Evolutionary conservation across 768 basidiomycete genomes (phyloP).

Genomic region (Pholiota molesta): DNA sequence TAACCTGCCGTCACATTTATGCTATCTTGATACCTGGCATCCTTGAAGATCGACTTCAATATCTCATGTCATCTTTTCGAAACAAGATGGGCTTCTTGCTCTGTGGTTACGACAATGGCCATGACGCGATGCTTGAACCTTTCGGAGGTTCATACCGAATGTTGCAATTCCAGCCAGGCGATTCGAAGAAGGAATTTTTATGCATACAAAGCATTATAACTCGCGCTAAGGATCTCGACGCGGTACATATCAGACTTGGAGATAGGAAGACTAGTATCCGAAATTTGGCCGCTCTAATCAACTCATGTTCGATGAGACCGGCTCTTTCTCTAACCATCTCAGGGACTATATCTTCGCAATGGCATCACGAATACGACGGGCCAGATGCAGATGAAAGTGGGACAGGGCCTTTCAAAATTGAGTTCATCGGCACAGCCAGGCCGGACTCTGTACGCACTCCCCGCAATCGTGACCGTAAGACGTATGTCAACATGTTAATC

Average conservation of each 20-base stretch:
- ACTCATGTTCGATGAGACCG: not conserved
- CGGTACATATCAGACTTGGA: not conserved
- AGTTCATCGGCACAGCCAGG: not conserved
- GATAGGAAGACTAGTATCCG: not conserved
- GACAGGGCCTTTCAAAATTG: not conserved
- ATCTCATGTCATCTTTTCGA: not conserved
- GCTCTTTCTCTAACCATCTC: not conserved
- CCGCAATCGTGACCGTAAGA: not conserved
- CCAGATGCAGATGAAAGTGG: not conserved
- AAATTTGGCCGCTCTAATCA: not conserved
- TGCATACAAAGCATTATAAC: not conserved
- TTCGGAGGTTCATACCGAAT: not conserved
- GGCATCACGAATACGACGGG: not conserved
- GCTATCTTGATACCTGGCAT: slow-evolving; percentile 1
- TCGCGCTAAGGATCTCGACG: not conserved
- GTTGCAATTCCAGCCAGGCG: not conserved
- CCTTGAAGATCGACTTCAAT: not conserved
- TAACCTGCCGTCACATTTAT: slow-evolving; percentile 7
- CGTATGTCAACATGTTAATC: not conserved
- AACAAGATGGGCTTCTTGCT: not conserved
- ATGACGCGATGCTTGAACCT: not conserved
- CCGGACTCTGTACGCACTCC: not conserved
- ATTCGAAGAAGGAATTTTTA: not conserved
- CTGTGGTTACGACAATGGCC: not conserved
- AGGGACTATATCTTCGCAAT: not conserved